phyloP scores from a whole-genome alignment of 2,329 filamentous ascomycete genomes.

The Pseudomassariella vexata region DNA sequence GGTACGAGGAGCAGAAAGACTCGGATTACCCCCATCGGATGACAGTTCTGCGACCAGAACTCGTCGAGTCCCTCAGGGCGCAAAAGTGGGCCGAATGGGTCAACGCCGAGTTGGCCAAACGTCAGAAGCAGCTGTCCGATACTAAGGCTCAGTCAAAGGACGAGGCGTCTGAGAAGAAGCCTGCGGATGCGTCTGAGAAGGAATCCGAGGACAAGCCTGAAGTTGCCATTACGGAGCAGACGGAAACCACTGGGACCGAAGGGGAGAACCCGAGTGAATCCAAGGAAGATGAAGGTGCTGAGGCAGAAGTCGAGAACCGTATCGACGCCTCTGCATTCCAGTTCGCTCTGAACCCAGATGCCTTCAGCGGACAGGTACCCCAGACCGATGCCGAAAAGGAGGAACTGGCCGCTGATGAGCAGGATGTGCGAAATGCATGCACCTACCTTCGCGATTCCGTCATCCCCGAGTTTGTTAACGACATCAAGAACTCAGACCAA shows the following conservation, averaged over 20 bases:
- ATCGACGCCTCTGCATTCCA: slow-evolving; percentile 85
- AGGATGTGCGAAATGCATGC: slow-evolving; percentile 80
- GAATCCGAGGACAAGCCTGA: slow-evolving; percentile 21
- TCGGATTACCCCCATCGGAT: slow-evolving; percentile 85
- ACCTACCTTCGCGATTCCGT: slow-evolving; percentile 69
- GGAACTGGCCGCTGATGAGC: slow-evolving; percentile 76
- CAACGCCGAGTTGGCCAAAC: slow-evolving; percentile 63
- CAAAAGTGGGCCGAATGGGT: slow-evolving; percentile 87
- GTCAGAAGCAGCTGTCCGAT: slow-evolving; percentile 20
- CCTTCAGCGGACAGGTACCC: slow-evolving; percentile 86
- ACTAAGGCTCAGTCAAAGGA: slow-evolving; percentile 29
- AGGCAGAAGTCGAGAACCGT: slow-evolving; percentile 50
- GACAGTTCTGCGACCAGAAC: slow-evolving; percentile 85
- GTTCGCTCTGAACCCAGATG: slow-evolving; percentile 89
- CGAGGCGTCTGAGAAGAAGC: slow-evolving; percentile 16
- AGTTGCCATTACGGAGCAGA: neutral
- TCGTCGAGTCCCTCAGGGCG: slow-evolving; percentile 81
- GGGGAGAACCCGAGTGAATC: slow-evolving; percentile 26
- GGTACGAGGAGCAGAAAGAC: slow-evolving; percentile 30
- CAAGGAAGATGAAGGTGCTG: slow-evolving; percentile 31
- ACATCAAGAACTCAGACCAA: slow-evolving; percentile 86
- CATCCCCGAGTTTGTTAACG: slow-evolving; percentile 79
- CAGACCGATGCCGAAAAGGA: slow-evolving; percentile 87
- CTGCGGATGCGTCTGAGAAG: slow-evolving; percentile 19
- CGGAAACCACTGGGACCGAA: slow-evolving; percentile 25